Evolutionary conservation across 148 eudicot genomes (phyloP).

Genomic region (Limonium bicolor): DNA sequence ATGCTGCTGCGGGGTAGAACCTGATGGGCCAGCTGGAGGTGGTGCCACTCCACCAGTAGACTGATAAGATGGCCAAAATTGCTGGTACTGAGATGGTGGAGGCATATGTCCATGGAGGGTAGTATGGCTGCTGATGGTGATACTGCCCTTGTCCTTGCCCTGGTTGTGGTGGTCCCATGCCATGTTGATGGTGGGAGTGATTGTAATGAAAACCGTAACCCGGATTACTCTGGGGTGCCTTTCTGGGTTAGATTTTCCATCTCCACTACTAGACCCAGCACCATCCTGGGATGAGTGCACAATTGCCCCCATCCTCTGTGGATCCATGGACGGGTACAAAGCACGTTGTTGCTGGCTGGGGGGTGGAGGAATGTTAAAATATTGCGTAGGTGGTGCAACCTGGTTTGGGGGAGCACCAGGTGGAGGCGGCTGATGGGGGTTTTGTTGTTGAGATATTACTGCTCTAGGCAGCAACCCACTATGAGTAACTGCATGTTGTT

Average conservation of each 20-base stretch:
- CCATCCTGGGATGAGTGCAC: conserved; percentile 64
- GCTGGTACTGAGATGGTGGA: conserved; percentile 50
- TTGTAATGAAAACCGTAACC: conserved; percentile 23
- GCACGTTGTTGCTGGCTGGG: conserved; percentile 59
- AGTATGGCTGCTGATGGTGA: conserved; percentile 54
- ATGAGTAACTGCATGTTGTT: conserved; percentile 54
- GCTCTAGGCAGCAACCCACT: conserved; percentile 91
- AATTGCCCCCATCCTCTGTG: conserved; percentile 91
- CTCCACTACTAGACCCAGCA: conserved; percentile 29
- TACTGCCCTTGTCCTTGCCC: too few relatives aligned
- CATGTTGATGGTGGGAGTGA: conserved; percentile 50
- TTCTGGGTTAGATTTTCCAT: conserved; percentile 28
- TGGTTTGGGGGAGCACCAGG: conserved; percentile 41
- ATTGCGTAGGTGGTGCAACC: conserved; percentile 41
- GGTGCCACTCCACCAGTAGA: conserved; percentile 19
- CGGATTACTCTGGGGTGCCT: conserved; percentile 20
- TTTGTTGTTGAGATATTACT: conserved; percentile 83
- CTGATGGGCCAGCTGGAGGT: conserved; percentile 18
- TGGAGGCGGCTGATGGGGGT: conserved; percentile 56
- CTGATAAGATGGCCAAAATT: conserved; percentile 42
- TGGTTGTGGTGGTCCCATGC: conserved; percentile 26
- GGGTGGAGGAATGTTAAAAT: conserved; percentile 66
- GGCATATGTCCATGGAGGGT: conserved; percentile 63
- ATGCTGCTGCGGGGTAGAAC: conserved; percentile 11
- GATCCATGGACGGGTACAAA: conserved; percentile 92